Evolutionary conservation across 2,329 filamentous ascomycete genomes (phyloP), one percentile per base, ranked within the genome.

Genomic region (Diaporthe sp.): DNA sequence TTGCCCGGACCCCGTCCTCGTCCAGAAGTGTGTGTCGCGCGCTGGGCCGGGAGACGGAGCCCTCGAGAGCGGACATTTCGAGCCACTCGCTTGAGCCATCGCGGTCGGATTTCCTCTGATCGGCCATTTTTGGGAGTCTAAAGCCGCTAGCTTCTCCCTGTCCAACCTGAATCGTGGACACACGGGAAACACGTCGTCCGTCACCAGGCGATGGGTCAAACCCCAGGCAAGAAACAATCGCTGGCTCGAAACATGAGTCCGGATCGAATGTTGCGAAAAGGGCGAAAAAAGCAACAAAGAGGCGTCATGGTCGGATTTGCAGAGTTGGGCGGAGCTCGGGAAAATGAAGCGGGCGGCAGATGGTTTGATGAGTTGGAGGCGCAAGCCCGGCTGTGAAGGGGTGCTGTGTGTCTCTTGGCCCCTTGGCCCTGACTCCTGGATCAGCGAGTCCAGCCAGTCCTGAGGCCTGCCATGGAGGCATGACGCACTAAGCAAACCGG

Each of bases 321-420:
- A 51, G 17, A 25, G 65, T 17, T 37, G 4, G 65, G 22, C 22
- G 46, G 62, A 51, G 19, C 22, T 53, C 65, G 31, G 65, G 31
- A 39, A 53, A 53, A 39, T 19, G 22, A 68, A 42, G 31, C 22
- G 46, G 65, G 46, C 65, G 46, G 65, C 65, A 68, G 46, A 68
- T 68, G 19, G 65, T 51, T 68, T 68, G 62, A 68, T 68, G 62
- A 68, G 46, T 19, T n/a, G 44, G 62, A 53, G 62, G 62, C 62
- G 62, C 62, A 68, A 37, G 62, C 62, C 65, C 65, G 65, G 65
- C 65, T 68, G 65, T 68, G 65, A 68, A 68, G 46, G 62, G 61
- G 62, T 5, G 44, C 31, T 37, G 6, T 49, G 44, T 39, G 46
- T 53, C 65, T 13, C 65, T 68, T 68, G 65, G 65, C 65, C 8